Percentiles rank a stretch among this genome's conserved stretches.
These are phyloP conservation scores for Sarocladium brachiariae DNA, from an alignment of 2,329 filamentous ascomycete species.

Conservation along the genomic window DNA sequence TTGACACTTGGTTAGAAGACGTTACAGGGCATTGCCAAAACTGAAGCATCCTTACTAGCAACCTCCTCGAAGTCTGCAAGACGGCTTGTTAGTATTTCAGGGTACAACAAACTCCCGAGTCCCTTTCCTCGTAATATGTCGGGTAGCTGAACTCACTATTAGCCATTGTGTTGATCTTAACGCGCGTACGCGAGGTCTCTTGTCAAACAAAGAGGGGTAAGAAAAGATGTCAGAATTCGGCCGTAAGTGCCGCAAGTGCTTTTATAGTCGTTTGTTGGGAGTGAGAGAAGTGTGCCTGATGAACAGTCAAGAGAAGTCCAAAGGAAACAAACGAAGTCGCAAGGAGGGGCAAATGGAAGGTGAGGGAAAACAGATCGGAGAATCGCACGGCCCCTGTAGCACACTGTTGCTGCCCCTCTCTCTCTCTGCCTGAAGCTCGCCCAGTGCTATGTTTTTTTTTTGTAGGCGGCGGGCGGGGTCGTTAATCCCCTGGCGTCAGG, in stretches of 20 bases:
- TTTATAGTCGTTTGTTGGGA: background rate
- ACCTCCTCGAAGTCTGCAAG: conserved; percentile 36
- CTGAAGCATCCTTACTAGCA: conserved; percentile 30
- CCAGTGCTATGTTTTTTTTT: too few species aligned
- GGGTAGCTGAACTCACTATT: conserved; percentile 19
- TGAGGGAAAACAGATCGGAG: conserved; percentile 3
- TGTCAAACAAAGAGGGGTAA: background rate
- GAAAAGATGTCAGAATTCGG: background rate
- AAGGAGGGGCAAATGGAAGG: conserved; percentile 5
- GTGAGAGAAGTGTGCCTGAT: conserved; percentile 3
- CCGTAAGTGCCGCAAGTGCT: background rate
- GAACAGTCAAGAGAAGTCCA: background rate
- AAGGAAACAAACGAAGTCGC: background rate
- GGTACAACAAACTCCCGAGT: background rate
- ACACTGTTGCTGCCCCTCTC: background rate
- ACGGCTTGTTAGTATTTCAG: background rate
- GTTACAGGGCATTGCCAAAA: conserved; percentile 20
- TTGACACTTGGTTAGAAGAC: conserved; percentile 28
- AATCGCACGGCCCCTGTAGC: conserved; percentile 1
- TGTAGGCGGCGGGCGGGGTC: too few species aligned
- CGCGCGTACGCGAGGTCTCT: conserved; percentile 1
- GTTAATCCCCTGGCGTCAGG: too few species aligned
- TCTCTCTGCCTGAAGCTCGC: conserved; percentile 7
- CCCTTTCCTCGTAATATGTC: background rate
- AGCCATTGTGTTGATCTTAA: conserved; percentile 24